Evolutionary conservation across 2,329 filamentous ascomycete genomes (phyloP), one percentile per base, ranked within the genome.

Genomic region (Epichloe typhina): DNA sequence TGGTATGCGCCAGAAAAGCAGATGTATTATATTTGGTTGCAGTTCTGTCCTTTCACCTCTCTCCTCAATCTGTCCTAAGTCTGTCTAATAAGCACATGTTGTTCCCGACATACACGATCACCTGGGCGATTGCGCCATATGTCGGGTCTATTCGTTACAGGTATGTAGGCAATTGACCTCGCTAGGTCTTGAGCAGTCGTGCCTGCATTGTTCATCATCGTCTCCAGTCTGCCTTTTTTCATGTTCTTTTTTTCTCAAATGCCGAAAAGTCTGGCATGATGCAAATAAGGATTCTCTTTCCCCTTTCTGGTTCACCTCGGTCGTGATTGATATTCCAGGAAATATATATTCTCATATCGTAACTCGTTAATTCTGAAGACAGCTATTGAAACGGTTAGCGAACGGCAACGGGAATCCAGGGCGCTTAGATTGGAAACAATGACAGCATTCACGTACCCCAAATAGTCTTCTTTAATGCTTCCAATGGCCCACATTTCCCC

Each of bases 401-500:
- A 21, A 37, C 17, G 45, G 5, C 5, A 6, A 35, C 42, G 9
- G 1, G 35, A 37, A 23, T 15, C 19, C 7, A 31, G 3, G 31
- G 31, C 11, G 8, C 5, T 12, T 46, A 13, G 13, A 4, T 17
- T 39, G n/a, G 12, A 23, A 17, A 33, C 11, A 23, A 38, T 37
- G 5, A 13, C 13, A 49, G 49, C 21, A 37, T 6, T 50, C 45
- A 48, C 63, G 44, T 73, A 84, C 82, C 82, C 82, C 40, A 85
- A 74, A 62, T 83, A 85, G 62, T 85, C 82, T 64, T 84, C 91
- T 70, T 95, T 95, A 72, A 98, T 96, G 59, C 88, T 97, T 54
- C 90, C 93, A 66, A 98, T 95, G 38, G 91, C 93, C 77, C 86
- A 96, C 79, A 98, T 95, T 65, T 88, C 85, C 55, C 88, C 88